A percentile compares a stretch with the other conserved stretches of the same genome.
phyloP scores from a whole-genome alignment of 2,329 filamentous ascomycete species.

The Emergomyces pasteurianus region DNA sequence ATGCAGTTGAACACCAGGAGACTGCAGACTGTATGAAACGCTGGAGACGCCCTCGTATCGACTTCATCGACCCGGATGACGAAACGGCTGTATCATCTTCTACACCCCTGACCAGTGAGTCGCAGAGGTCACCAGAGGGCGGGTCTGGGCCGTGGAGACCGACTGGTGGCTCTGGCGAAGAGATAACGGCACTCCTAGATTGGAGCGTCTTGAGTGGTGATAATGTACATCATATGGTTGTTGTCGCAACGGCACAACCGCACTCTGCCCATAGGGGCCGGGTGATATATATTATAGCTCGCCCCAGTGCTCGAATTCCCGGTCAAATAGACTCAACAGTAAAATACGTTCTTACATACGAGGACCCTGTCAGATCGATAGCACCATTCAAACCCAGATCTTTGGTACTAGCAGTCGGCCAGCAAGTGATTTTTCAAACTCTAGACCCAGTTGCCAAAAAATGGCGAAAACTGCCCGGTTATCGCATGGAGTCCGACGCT shows the following conservation, averaged over 20 bases:
- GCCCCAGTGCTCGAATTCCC: constrained; percentile 16
- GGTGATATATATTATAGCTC: constrained; percentile 28
- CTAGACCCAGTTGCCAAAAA: constrained; percentile 30
- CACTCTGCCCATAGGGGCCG: constrained; percentile 19
- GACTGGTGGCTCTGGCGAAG: constrained; percentile 27
- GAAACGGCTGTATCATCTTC: constrained; percentile 1
- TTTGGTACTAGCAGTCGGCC: constrained; percentile 36
- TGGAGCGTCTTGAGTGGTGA: constrained; percentile 27
- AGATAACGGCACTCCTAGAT: constrained; percentile 30
- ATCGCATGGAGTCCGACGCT: constrained; percentile 37
- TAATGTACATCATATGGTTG: constrained; percentile 29
- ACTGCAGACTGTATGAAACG: constrained; percentile 20
- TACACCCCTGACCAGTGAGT: constrained; percentile 1
- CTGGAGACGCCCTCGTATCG: constrained; percentile 23
- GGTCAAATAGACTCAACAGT: constrained; percentile 22
- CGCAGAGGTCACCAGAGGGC: neutral
- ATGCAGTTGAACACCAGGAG: constrained; percentile 16
- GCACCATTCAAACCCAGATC: constrained; percentile 36
- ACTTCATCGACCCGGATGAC: constrained; percentile 28
- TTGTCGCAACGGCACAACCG: constrained; percentile 27
- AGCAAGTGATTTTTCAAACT: constrained; percentile 31
- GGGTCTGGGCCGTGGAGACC: constrained; percentile 16
- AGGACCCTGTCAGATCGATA: constrained; percentile 42
- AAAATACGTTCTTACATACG: constrained; percentile 26
- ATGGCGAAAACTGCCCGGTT: constrained; percentile 30